phyloP scores from a whole-genome alignment of 163 green algal species.

The Chlorella variabilis region DNA sequence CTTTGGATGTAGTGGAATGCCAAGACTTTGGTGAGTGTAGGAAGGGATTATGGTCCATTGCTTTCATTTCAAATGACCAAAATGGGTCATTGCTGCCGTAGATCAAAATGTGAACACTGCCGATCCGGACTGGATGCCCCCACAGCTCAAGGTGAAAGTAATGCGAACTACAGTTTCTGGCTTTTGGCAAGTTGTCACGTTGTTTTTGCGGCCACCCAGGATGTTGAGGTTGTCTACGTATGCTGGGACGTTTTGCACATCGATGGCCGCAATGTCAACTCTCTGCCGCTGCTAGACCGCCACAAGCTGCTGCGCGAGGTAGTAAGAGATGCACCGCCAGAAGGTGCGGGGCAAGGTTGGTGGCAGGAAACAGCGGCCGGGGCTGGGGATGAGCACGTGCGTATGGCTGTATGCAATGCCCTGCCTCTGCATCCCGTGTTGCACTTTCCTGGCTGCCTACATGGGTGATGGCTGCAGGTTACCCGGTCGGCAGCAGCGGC shows the following conservation, averaged over 20 bases:
- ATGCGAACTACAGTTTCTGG: too few relatives aligned
- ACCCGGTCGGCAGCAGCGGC: neutral
- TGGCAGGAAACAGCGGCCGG: neutral
- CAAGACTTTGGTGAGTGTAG: neutral
- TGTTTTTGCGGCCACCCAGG: too few relatives aligned
- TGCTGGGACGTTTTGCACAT: too few relatives aligned
- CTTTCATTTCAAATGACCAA: too few relatives aligned
- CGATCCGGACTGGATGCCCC: conserved; percentile 6
- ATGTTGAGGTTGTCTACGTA: too few relatives aligned
- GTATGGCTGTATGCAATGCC: too few relatives aligned
- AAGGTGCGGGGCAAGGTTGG: neutral
- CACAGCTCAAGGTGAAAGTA: neutral
- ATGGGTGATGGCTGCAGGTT: neutral
- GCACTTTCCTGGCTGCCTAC: too few relatives aligned
- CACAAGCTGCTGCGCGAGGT: conserved; percentile 2
- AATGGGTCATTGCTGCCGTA: neutral
- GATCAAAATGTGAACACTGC: neutral
- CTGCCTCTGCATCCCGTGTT: neutral
- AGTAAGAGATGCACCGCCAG: neutral
- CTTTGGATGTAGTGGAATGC: neutral
- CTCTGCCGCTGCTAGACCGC: neutral
- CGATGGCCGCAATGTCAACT: neutral
- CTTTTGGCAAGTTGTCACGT: too few relatives aligned
- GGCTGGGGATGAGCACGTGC: too few relatives aligned
- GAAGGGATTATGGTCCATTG: too few relatives aligned